A percentile compares a stretch with the other conserved stretches of the same genome.
Evolutionary conservation across 2,329 filamentous ascomycete genomes (phyloP).

Genomic region (Eurotiales sp.): DNA sequence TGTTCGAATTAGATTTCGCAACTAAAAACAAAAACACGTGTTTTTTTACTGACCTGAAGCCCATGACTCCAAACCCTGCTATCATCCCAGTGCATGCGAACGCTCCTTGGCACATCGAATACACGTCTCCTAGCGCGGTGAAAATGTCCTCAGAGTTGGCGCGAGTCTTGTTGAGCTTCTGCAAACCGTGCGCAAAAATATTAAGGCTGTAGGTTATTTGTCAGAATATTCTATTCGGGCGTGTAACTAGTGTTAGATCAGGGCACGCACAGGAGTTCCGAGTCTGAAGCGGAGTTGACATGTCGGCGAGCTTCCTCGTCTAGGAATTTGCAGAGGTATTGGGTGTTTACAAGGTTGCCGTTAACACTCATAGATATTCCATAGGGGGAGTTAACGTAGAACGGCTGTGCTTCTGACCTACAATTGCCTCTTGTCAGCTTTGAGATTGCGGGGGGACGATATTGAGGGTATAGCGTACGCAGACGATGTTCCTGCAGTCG

Average conservation of each 20-base stretch:
- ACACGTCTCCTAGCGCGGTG: constrained; percentile 68
- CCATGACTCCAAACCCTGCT: constrained; percentile 49
- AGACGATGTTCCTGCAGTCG: constrained; percentile 68
- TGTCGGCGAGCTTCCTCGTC: constrained; percentile 77
- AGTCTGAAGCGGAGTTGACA: constrained; percentile 87
- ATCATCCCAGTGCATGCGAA: constrained; percentile 81
- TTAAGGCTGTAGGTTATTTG: constrained; percentile 51
- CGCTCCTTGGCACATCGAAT: constrained; percentile 63
- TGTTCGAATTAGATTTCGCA: not conserved
- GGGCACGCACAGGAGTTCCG: constrained; percentile 62
- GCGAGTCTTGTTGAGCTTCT: constrained; percentile 75
- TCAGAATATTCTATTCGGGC: no score
- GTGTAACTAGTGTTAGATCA: no score
- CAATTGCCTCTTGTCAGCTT: constrained; percentile 44
- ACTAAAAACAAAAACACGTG: not conserved
- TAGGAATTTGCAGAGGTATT: constrained; percentile 65
- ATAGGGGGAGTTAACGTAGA: constrained; percentile 85
- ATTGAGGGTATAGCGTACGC: no score
- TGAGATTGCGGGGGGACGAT: no score
- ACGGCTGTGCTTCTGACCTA: constrained; percentile 85
- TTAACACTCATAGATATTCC: constrained; percentile 81
- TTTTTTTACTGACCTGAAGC: constrained; percentile 44
- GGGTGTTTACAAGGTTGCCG: constrained; percentile 80
- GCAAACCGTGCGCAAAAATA: constrained; percentile 77
- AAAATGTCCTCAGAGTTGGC: constrained; percentile 77